Base-by-base conservation (phyloP, 2,329 filamentous ascomycete genomes). In the Diplodia sapinea region DNA sequence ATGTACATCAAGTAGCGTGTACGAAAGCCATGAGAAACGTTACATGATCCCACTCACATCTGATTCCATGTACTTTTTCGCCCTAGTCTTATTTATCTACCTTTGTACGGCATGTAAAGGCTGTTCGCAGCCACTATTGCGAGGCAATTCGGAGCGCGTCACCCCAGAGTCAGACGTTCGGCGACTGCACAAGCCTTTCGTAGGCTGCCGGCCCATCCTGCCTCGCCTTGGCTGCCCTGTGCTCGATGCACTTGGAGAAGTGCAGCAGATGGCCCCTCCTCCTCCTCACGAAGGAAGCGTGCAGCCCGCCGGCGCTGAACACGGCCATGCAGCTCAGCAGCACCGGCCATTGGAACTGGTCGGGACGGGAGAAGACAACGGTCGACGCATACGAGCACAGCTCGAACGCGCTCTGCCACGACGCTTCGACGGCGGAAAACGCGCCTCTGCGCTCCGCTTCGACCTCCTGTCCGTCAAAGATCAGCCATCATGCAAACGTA, bases 331-430 rank as follows among this genome's bases (percentile, higher is more conserved):
- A 59, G 55, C 31, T 59, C 2, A 59, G 82, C 7, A 85, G 75
- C 0, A 87, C 84, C 0, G 90, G 89, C 74, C 85, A 88, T 66
- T 81, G 81, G 74, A 93, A 93, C 72, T 91, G 83, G 3, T 85
- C 82, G 0, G 90, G 90, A 0, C 80, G 78, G 0, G 85, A 82
- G 69, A 89, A 92, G 4, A 89, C 74, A 68, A 92, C 87, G 0
- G 91, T 93, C 0, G 84, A 83, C 0, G 82, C 82, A 73, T 87
- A 93, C 0, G 89, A 88, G 1, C 88, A 76, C 57, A 93, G 82
- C 75, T 93, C 90, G 69, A 92, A 92, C 0, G 86, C 71, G 69
- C 88, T 93, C 74, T 93, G 91, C 49, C 88, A 82, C 0, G 87
- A 84, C 9, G 88, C 85, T 75, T 94, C 91, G 8, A 87, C 84